Base-by-base conservation (phyloP, 768 basidiomycete genomes). In the Kwoniella sp. region DNA sequence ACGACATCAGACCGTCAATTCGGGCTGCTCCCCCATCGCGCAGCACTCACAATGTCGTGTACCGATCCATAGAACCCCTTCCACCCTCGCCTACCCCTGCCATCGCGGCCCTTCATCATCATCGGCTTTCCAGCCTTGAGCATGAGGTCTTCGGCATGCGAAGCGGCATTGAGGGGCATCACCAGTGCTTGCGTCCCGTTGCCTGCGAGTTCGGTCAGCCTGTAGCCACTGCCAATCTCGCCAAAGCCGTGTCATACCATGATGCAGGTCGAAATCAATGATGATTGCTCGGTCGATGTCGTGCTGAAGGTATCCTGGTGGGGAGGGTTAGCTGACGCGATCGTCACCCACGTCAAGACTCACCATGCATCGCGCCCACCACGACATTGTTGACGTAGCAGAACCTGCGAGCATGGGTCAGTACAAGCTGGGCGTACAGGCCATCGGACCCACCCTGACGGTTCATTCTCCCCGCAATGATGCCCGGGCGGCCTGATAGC, bases 371-470 rank as follows among this genome's bases (percentile, higher is more conserved):
- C 27, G 90, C 90, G 0, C 80, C 91, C 3, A 96, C 80, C 0
- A 85, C 84, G 0, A 95, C 87, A 65, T 98, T 99, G 60, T 96
- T 96, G 26, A 95, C 80, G 62, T 92, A 95, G 73, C 93, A 96
- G 71, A 96, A 98, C 0, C 71, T 71, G 31, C 22, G 10, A 45
- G 19, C 9, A 36, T 34, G 14, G 37, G 17, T 44, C 23, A 4
- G 29, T 46, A n/a, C n/a, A 15, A 25, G 31, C 29, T 32, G 31
- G 26, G 17, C 11, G 5, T 9, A 32, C 2, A 5, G 29, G 17
- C 10, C 6, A 22, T 8, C 33, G 20, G 22, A 46, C 67, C 59
- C 40, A 73, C 61, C 93, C 93, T 9, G 83, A 85, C 0, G 93
- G 93, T 0, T 82, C 82, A 53, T 90, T 83, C 73, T 91, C 89